phyloP scores from a whole-genome alignment of 2,329 filamentous ascomycete genomes.

The Trichoderma sp. region DNA sequence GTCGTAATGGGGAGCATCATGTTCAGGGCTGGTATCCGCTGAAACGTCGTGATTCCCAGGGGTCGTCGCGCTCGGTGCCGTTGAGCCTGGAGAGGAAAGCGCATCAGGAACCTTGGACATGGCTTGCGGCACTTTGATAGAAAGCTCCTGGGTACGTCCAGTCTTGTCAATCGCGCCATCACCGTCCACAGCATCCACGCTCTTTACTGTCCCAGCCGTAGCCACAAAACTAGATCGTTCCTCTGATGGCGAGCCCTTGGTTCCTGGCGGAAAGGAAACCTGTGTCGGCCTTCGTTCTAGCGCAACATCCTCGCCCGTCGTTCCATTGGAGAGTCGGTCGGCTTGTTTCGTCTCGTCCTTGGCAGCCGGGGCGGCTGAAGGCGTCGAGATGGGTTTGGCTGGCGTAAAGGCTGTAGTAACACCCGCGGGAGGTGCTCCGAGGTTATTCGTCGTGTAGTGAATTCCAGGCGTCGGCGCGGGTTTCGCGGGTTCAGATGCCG shows the following conservation, averaged over 20 bases:
- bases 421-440: background rate
- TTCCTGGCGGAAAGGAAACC: constrained; percentile 40
- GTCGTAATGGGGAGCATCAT: constrained; percentile 63
- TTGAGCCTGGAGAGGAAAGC: constrained; percentile 64
- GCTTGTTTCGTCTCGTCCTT: constrained; percentile 7
- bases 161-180: background rate
- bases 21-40: constrained; percentile 73
- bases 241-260: constrained; percentile 36
- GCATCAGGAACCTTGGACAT: constrained; percentile 45
- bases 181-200: background rate
- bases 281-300: constrained; percentile 33
- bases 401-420: background rate
- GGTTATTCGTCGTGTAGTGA: constrained; percentile 7
- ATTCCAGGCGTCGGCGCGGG: background rate
- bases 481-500: constrained; percentile 3
- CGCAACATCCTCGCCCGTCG: constrained; percentile 8
- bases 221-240: constrained; percentile 22
- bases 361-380: background rate
- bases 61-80: constrained; percentile 72
- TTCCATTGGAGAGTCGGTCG: background rate
- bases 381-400: background rate
- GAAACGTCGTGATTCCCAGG: constrained; percentile 69
- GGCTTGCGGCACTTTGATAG: constrained; percentile 38
- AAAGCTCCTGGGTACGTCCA: constrained; percentile 30
- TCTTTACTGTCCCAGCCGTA: constrained; percentile 7